Evolutionary conservation across 139 green algal genomes (phyloP).

Genomic region (Microglena sp.): DNA sequence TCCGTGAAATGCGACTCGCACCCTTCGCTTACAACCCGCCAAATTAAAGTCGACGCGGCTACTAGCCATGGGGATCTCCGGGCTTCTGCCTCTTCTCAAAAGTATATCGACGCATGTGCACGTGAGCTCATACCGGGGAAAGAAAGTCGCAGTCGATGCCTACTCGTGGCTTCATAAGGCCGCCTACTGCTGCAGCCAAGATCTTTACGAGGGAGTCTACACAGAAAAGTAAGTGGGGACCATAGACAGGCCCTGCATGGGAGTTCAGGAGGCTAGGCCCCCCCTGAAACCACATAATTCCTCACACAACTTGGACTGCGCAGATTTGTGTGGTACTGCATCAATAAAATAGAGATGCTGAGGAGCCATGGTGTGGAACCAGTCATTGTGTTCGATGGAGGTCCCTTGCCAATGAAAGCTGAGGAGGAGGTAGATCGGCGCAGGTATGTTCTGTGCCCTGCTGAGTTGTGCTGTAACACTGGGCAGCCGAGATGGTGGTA

Average conservation of each 20-base stretch:
- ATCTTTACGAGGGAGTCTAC: constrained; percentile 69
- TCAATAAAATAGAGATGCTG: constrained; percentile 73
- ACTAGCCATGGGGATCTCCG: constrained; percentile 91
- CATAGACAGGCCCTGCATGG: no score
- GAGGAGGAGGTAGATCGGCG: constrained; percentile 67
- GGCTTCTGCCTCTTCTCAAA: constrained; percentile 72
- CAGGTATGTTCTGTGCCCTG: no score
- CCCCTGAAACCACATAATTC: no score
- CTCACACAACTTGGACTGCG: no score
- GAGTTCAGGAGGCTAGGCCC: no score
- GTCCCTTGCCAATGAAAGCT: constrained; percentile 76
- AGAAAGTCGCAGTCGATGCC: constrained; percentile 81
- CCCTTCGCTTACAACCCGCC: no score
- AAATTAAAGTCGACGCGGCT: no score
- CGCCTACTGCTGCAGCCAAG: constrained; percentile 73
- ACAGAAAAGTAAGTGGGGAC: constrained; percentile 69
- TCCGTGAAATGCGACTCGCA: no score
- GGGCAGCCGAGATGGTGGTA: no score
- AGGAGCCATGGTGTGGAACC: constrained; percentile 59
- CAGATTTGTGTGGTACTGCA: constrained; percentile 84
- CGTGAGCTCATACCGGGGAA: constrained; percentile 62
- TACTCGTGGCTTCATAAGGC: constrained; percentile 92
- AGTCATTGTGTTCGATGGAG: constrained; percentile 91
- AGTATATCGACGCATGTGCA: constrained; percentile 48
- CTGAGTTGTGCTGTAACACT: no score